Evolutionary conservation across 768 basidiomycete genomes (phyloP).

Genomic region (Cytidiella melzeri): DNA sequence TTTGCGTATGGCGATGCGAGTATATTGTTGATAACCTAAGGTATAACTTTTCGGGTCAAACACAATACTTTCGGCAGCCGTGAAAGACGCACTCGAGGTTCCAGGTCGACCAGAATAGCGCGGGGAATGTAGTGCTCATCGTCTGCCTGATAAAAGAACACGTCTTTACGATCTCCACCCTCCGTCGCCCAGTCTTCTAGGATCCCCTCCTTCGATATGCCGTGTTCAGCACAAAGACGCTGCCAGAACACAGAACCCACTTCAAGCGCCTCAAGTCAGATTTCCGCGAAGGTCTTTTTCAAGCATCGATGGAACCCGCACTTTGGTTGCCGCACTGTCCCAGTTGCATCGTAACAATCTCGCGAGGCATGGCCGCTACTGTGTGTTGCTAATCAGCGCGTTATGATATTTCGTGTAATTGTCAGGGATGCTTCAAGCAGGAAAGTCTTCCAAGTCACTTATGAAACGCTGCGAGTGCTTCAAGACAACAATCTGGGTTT

Average conservation of each 20-base stretch:
- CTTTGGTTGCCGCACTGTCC: slow-evolving; percentile 95
- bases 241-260: slow-evolving; percentile 99
- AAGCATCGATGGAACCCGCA: slow-evolving; percentile 31
- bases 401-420: too few relatives aligned
- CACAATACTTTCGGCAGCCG: too few relatives aligned
- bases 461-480: too few relatives aligned
- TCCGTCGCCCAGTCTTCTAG: slow-evolving; percentile 97
- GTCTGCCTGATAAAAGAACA: slow-evolving; percentile 99
- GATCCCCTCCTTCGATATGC: slow-evolving; percentile 92
- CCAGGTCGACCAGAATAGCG: slow-evolving; percentile 92
- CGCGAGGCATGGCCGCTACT: slow-evolving; percentile 58
- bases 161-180: slow-evolving; percentile 95
- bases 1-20: slow-evolving; percentile 81
- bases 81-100: slow-evolving; percentile 65
- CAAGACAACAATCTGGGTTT: not conserved
- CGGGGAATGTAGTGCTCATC: slow-evolving; percentile 99
- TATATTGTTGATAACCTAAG: slow-evolving; percentile 93
- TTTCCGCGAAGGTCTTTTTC: slow-evolving; percentile 9
- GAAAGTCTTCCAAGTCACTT: too few relatives aligned
- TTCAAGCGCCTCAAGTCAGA: slow-evolving; percentile 29
- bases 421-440: too few relatives aligned
- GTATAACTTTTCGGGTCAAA: not conserved
- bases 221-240: slow-evolving; percentile 95
- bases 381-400: not conserved
- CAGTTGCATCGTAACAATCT: slow-evolving; percentile 78